phyloP scores from a whole-genome alignment of 331 rosid species.

The Dryas integrifolia region DNA sequence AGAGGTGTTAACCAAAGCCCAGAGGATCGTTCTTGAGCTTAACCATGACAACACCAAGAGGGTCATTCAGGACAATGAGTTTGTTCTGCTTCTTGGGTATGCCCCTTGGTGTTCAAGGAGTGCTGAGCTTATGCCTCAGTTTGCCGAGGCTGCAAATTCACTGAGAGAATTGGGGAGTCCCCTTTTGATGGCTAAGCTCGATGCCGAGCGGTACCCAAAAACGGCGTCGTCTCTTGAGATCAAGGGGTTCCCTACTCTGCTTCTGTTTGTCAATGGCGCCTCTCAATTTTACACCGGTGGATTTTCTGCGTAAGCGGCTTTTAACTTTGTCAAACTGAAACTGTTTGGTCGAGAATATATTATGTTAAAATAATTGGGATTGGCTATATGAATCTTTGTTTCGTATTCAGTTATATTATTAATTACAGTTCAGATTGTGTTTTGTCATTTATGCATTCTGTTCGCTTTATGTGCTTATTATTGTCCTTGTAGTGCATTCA shows the following conservation, averaged over 20 bases:
- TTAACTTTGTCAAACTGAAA: not conserved
- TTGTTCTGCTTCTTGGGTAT: conserved; percentile 77
- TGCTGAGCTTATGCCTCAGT: conserved; percentile 93
- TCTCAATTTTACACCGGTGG: conserved; percentile 84
- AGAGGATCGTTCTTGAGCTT: conserved; percentile 79
- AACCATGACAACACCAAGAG: conserved; percentile 64
- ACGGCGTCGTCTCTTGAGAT: conserved; percentile 68
- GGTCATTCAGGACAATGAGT: conserved; percentile 61
- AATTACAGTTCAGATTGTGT: not conserved
- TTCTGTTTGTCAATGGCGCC: conserved; percentile 80
- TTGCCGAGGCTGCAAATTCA: conserved; percentile 86
- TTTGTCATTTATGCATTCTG: conserved; percentile 1
- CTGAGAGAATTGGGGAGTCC: conserved; percentile 61
- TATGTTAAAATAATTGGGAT: not conserved
- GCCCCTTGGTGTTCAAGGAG: conserved; percentile 97
- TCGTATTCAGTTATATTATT: not conserved
- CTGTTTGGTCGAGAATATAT: not conserved
- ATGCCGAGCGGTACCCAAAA: conserved; percentile 73
- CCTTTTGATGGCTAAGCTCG: conserved; percentile 82
- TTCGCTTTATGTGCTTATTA: conserved; percentile 6
- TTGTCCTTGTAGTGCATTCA: not conserved
- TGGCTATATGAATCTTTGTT: conserved; percentile 3
- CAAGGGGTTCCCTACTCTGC: conserved; percentile 86
- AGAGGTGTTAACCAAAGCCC: conserved; percentile 70
- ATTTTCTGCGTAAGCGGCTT: conserved; percentile 62